Conservation (phyloP, 306 rosid genomes). For the Vachellia pachyceras region DNA sequence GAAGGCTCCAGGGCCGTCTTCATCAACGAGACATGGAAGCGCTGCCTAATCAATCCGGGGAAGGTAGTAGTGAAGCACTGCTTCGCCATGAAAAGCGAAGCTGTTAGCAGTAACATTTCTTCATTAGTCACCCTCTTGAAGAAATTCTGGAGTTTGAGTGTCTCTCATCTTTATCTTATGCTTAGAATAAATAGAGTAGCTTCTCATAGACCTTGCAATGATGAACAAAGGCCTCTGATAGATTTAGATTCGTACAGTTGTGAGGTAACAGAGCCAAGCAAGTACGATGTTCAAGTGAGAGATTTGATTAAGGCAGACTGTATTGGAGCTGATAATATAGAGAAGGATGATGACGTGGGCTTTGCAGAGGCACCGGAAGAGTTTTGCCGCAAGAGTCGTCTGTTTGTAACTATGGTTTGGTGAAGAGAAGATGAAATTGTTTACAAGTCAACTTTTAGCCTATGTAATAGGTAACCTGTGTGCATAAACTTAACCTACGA, state of each 20-base stretch:
- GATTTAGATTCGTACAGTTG: slow-evolving; percentile 54
- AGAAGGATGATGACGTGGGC: slow-evolving; percentile 49
- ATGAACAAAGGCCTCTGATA: slow-evolving; percentile 60
- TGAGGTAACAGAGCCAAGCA: slow-evolving; percentile 47
- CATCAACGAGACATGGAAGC: slow-evolving; percentile 69
- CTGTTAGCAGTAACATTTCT: slow-evolving; percentile 51
- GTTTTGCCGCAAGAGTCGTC: slow-evolving; percentile 38
- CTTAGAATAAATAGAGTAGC: slow-evolving; percentile 35
- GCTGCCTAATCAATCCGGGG: slow-evolving; percentile 67
- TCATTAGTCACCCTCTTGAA: slow-evolving; percentile 25
- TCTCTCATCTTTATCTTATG: slow-evolving; percentile 51
- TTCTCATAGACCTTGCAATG: slow-evolving; percentile 37
- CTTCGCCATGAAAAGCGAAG: slow-evolving; percentile 73
- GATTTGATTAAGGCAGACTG: slow-evolving; percentile 37
- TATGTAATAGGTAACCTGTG: not conserved
- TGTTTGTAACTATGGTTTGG: slow-evolving; percentile 49
- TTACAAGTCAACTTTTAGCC: not conserved
- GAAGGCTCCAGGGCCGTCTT: slow-evolving; percentile 44
- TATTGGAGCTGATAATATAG: slow-evolving; percentile 22
- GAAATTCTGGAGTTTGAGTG: slow-evolving; percentile 48
- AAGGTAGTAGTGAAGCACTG: slow-evolving; percentile 57
- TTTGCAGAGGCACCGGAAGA: slow-evolving; percentile 40
- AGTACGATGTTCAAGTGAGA: slow-evolving; percentile 65
- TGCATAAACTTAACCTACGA: not conserved
- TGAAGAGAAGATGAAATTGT: slow-evolving; percentile 55